Percentiles rank a stretch among this genome's conserved stretches.
Conservation (phyloP, 176 grass and related monocot species). For the Oryza meyeriana region DNA sequence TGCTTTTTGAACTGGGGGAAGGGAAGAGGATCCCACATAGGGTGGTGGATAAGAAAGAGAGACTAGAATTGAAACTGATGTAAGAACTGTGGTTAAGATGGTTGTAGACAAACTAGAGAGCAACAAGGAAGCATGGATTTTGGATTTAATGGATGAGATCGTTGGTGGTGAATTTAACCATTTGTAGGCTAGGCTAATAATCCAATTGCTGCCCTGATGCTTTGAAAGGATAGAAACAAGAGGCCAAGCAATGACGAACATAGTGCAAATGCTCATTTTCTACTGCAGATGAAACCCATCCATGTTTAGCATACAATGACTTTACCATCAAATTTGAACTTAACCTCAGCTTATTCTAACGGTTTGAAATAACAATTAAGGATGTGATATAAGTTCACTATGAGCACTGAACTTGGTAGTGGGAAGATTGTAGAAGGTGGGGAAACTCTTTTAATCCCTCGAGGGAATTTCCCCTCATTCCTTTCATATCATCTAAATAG, state of each 20-base stretch:
- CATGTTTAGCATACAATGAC: too few relatives aligned
- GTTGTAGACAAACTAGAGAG: background rate
- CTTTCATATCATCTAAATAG: too few relatives aligned
- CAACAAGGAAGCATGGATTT: background rate
- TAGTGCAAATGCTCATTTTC: slow-evolving; percentile 26
- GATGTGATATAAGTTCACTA: too few relatives aligned
- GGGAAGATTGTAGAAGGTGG: too few relatives aligned
- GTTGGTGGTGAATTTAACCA: background rate
- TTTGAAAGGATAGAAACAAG: slow-evolving; percentile 28
- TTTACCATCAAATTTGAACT: too few relatives aligned
- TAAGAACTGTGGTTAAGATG: background rate
- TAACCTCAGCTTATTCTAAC: too few relatives aligned
- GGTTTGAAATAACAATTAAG: too few relatives aligned
- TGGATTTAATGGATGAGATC: slow-evolving; percentile 10
- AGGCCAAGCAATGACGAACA: slow-evolving; percentile 16
- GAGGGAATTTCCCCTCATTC: too few relatives aligned
- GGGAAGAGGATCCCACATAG: background rate
- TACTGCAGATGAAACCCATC: background rate
- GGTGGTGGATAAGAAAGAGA: slow-evolving; percentile 5
- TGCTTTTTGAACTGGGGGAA: slow-evolving; percentile 16
- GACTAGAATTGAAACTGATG: slow-evolving; percentile 4
- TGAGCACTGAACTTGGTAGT: too few relatives aligned
- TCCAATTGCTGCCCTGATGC: background rate
- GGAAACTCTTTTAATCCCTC: too few relatives aligned
- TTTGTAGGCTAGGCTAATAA: background rate